phyloP scores from a whole-genome alignment of 768 basidiomycete species.

The Coprinopsis strossmayeri region DNA sequence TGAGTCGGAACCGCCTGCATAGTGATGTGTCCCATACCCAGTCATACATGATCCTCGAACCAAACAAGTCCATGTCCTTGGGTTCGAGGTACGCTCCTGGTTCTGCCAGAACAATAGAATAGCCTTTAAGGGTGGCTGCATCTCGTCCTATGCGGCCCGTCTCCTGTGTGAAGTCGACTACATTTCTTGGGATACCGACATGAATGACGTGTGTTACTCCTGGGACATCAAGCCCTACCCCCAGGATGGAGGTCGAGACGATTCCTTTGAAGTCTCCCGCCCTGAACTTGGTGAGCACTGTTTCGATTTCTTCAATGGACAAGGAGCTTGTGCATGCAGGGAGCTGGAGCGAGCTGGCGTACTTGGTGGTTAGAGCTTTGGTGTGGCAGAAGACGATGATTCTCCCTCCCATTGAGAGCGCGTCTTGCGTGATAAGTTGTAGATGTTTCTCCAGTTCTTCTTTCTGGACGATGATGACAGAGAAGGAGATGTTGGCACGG shows the following conservation, averaged over 20 bases:
- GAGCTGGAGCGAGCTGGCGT: not conserved
- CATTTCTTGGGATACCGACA: constrained; percentile 1
- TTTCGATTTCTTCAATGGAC: not conserved
- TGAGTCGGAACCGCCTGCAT: not conserved
- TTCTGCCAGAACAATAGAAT: not conserved
- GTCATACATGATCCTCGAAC: not conserved
- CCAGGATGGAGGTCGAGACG: not conserved
- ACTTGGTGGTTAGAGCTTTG: not conserved
- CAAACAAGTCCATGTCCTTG: not conserved
- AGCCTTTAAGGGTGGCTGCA: not conserved
- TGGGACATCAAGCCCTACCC: constrained; percentile 2
- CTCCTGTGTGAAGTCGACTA: constrained; percentile 1
- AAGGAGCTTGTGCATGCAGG: not conserved
- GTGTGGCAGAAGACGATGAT: not conserved
- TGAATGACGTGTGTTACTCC: constrained; percentile 3
- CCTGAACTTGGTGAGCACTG: not conserved
- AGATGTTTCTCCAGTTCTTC: not conserved
- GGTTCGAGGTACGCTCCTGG: not conserved
- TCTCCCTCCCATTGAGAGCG: not conserved
- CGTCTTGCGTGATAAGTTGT: not conserved
- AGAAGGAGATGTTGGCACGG: constrained; percentile 5
- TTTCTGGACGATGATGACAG: not conserved
- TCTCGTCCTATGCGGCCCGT: not conserved
- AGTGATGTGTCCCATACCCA: not conserved
- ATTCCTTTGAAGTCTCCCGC: not conserved